Base-by-base conservation (phyloP, 2,329 filamentous ascomycete species). In the Nothophaeocryptopus gaeumannii region DNA sequence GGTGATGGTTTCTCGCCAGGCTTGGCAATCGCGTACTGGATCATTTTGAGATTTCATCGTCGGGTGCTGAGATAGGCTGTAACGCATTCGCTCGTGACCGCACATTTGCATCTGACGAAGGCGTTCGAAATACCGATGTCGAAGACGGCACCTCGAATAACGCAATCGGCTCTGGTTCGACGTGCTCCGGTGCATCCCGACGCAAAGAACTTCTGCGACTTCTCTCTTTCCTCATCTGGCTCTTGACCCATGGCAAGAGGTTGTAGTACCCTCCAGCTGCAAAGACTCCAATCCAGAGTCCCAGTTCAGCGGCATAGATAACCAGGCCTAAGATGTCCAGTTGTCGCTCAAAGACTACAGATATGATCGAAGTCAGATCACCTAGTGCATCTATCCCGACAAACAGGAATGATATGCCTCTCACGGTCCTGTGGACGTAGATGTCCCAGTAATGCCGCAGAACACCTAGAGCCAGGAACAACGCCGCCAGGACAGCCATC, bases 371-470 rank as follows among this genome's bases (percentile, higher is more conserved):
- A 46, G 83, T 83, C 3, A 88, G 63, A 63, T 88, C 85, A 0
- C 85, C 85, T 0, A 81, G 73, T 0, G 84, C 85, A 66, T 88
- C 85, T 37, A 88, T 84, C 1, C 73, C 81, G 0, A 86, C 83
- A 56, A 89, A 89, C 2, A 86, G 70, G 65, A 88, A 88, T 1
- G 83, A 86, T 34, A 88, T 87, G 7, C 85, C 84, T 11, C 83
- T 74, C 1, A 87, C 84, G 0, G 83, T 86, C 5, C 80, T 76
- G 56, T 86, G 78, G 2, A 74, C 63, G 60, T 80, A 86, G 15
- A 89, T 87, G 54, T 88, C 84, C 72, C 78, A 80, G 59, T 88
- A 88, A 63, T 88, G 84, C 2, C 80, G 71, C 7, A 86, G 67
- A 0, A 88, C 85, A 0, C 85, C 85, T 1, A 81, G 76, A 1